These are phyloP conservation scores for Solanum tacnaense DNA, from an alignment of 257 asterid genomes.

Conservation along the genomic window DNA sequence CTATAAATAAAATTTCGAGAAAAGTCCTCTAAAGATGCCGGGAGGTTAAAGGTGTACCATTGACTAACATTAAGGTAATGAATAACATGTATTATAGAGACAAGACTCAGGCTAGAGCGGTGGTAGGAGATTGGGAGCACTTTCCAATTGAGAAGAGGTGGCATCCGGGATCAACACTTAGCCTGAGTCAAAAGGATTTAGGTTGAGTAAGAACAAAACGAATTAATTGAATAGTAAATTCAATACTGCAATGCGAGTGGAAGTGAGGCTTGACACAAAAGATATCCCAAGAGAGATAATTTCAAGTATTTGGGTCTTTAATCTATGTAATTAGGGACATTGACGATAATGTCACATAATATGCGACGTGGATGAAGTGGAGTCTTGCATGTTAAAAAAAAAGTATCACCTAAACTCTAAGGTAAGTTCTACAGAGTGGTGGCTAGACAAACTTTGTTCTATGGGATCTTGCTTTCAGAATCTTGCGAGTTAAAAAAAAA, in stretches of 20 bases:
- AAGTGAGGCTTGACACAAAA: not conserved
- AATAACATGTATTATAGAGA: not conserved
- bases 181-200: not conserved
- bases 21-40: not conserved
- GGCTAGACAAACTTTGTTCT: too few species aligned
- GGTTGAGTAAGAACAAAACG: not conserved
- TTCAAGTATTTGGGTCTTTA: not conserved
- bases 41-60: not conserved
- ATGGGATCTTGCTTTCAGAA: too few species aligned
- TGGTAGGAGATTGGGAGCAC: not conserved
- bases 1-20: not conserved
- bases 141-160: not conserved
- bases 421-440: too few species aligned
- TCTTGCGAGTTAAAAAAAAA: not conserved
- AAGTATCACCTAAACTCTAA: too few species aligned
- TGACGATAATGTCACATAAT: not conserved
- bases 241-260: not conserved
- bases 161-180: not conserved
- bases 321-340: not conserved
- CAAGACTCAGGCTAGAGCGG: not conserved
- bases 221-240: not conserved
- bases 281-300: not conserved
- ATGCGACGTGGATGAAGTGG: not conserved
- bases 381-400: not conserved
- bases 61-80: not conserved